These are phyloP conservation scores for Eucalyptus camaldulensis DNA, from an alignment of 345 rosid species.

Conservation along the genomic window DNA sequence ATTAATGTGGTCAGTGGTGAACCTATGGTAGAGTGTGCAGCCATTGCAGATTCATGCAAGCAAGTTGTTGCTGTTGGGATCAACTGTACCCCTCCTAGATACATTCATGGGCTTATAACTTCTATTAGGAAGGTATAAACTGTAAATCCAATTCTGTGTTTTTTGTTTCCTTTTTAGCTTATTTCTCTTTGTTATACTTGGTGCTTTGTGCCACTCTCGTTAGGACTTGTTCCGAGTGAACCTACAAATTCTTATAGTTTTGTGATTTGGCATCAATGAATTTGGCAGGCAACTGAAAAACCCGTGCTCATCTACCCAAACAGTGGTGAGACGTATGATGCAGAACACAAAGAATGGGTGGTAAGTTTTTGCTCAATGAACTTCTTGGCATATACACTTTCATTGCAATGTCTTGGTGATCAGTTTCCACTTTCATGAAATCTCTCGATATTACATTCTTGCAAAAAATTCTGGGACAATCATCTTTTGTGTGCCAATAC, in stretches of 20 bases:
- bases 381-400: not conserved
- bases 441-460: not conserved
- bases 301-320: constrained; percentile 72
- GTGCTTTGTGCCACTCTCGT: not conserved
- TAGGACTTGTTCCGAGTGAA: not conserved
- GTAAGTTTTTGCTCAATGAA: constrained; percentile 17
- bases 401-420: not conserved
- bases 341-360: constrained; percentile 54
- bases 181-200: not conserved
- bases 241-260: not conserved
- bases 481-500: not conserved
- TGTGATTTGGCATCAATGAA: not conserved
- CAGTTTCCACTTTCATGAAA: not conserved
- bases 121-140: constrained; percentile 32
- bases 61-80: constrained; percentile 69
- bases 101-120: constrained; percentile 41
- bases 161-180: not conserved
- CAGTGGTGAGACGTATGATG: constrained; percentile 77
- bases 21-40: constrained; percentile 54
- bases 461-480: not conserved
- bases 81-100: constrained; percentile 80
- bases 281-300: constrained; percentile 50
- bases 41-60: constrained; percentile 63
- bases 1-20: constrained; percentile 64
- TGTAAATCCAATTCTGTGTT: not conserved